A percentile compares a stretch with the other conserved stretches of the same genome.
These are phyloP conservation scores for Colletotrichum camelliae DNA, from an alignment of 2,329 filamentous ascomycete genomes.

Conservation along the genomic window DNA sequence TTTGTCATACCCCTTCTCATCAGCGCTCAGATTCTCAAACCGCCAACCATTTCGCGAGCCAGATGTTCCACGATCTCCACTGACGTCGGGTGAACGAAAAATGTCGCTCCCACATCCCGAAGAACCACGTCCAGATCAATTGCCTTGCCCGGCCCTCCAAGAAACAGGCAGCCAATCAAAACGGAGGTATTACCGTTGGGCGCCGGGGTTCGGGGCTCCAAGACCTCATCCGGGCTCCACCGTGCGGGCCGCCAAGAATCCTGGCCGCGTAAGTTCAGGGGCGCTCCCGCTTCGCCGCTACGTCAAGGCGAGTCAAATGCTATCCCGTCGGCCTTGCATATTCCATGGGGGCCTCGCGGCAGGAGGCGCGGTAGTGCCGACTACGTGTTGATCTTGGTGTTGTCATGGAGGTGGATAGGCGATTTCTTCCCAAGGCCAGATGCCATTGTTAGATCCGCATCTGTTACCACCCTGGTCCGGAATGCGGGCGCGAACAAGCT, in stretches of 20 bases:
- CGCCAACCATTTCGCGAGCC: background rate
- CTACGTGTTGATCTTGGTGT: background rate
- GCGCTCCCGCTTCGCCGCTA: background rate
- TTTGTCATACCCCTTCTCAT: background rate
- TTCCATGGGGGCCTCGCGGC: background rate
- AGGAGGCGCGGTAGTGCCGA: background rate
- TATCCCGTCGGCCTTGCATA: background rate
- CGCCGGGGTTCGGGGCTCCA: background rate
- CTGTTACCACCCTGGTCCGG: background rate
- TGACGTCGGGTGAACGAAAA: background rate
- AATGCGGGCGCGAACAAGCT: slow-evolving; percentile 4
- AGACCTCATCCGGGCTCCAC: background rate
- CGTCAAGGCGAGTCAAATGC: background rate
- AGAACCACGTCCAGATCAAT: background rate
- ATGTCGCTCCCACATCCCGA: slow-evolving; percentile 12
- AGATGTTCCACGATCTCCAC: background rate
- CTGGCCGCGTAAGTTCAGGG: slow-evolving; percentile 15
- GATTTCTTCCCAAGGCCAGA: background rate
- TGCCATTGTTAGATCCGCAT: background rate
- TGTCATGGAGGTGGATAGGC: background rate
- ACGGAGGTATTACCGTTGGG: background rate
- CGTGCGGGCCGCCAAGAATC: slow-evolving; percentile 12
- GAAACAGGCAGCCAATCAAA: background rate
- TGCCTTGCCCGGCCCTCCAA: background rate
- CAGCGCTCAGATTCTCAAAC: background rate